phyloP scores from a whole-genome alignment of 768 basidiomycete species.

The Tylopilus plumbeoviolaceoides region DNA sequence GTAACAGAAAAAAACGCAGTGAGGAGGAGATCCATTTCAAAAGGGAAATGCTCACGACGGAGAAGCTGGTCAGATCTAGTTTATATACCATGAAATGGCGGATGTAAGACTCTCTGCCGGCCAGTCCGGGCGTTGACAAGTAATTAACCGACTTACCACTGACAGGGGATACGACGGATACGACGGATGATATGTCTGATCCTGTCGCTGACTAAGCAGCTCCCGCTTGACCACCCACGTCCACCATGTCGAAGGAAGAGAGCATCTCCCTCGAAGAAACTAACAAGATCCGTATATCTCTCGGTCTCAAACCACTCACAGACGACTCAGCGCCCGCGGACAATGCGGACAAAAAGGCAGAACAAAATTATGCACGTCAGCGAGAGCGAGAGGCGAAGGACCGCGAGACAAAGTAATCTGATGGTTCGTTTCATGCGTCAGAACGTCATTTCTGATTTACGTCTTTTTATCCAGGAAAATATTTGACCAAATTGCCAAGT shows the following conservation, averaged over 20 bases:
- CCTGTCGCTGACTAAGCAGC: slow-evolving; percentile 10
- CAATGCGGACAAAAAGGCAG: slow-evolving; percentile 79
- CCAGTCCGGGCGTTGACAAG: neutral
- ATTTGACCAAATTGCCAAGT: slow-evolving; percentile 82
- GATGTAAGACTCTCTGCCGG: neutral
- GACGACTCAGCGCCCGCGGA: slow-evolving; percentile 71
- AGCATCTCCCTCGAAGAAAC: slow-evolving; percentile 92
- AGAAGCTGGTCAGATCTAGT: neutral
- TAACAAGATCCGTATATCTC: slow-evolving; percentile 90
- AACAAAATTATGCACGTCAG: slow-evolving; percentile 76
- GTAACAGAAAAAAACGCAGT: slow-evolving; percentile 8
- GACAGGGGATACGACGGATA: no score
- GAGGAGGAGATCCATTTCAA: slow-evolving; percentile 11
- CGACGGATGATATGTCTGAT: neutral
- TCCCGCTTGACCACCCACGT: neutral
- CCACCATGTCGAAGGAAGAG: slow-evolving; percentile 70
- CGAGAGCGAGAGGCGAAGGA: slow-evolving; percentile 68
- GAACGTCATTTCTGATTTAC: slow-evolving; percentile 17
- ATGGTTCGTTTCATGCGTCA: slow-evolving; percentile 16
- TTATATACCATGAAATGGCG: neutral
- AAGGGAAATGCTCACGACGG: neutral
- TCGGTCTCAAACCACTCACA: slow-evolving; percentile 90
- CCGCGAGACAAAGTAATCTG: slow-evolving; percentile 70
- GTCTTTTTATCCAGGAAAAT: slow-evolving; percentile 49
- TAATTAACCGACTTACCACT: neutral